phyloP scores from a whole-genome alignment of 805 yeast species.

The Wickerhamiella parazyma region DNA sequence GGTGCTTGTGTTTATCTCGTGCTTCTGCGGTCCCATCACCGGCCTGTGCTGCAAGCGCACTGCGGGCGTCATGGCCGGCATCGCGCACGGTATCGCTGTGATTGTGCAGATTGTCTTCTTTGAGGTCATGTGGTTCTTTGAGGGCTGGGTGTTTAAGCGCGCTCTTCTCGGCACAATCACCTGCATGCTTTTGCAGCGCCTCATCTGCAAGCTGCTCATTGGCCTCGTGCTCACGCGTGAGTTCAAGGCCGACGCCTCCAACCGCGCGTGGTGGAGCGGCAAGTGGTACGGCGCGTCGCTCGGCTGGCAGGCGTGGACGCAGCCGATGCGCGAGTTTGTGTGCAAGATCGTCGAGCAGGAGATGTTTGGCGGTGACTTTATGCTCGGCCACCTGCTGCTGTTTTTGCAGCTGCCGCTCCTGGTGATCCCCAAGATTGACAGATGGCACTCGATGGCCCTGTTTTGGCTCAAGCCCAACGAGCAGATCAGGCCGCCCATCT shows the following conservation, averaged over 20 bases:
- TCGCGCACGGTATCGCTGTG: constrained; percentile 93
- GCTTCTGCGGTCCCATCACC: constrained; percentile 95
- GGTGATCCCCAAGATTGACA: constrained; percentile 75
- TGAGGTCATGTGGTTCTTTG: constrained; percentile 93
- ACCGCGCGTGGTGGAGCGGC: constrained; percentile 99
- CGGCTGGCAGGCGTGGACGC: constrained; percentile 89
- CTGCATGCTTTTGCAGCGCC: constrained; percentile 75
- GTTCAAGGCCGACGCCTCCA: constrained; percentile 87
- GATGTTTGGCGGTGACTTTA: constrained; percentile 92
- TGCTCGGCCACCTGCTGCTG: constrained; percentile 78
- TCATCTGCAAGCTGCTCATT: constrained; percentile 73
- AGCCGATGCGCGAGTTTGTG: constrained; percentile 87
- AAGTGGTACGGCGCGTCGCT: constrained; percentile 94
- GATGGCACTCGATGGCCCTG: constrained; percentile 95
- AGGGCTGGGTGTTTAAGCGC: constrained; percentile 79
- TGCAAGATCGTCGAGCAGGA: constrained; percentile 91
- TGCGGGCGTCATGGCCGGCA: constrained; percentile 86
- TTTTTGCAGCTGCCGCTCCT: constrained; percentile 83
- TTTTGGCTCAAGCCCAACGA: constrained; percentile 98
- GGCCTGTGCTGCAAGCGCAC: constrained; percentile 95
- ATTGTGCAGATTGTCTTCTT: constrained; percentile 75
- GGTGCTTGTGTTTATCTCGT: constrained; percentile 67
- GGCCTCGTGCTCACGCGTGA: constrained; percentile 76
- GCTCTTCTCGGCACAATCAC: constrained; percentile 78
- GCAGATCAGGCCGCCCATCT: constrained; percentile 96